A percentile compares a stretch with the other conserved stretches of the same genome.
phyloP scores from a whole-genome alignment of 202 grass and related monocot genomes.

The Carex sylvatica region DNA sequence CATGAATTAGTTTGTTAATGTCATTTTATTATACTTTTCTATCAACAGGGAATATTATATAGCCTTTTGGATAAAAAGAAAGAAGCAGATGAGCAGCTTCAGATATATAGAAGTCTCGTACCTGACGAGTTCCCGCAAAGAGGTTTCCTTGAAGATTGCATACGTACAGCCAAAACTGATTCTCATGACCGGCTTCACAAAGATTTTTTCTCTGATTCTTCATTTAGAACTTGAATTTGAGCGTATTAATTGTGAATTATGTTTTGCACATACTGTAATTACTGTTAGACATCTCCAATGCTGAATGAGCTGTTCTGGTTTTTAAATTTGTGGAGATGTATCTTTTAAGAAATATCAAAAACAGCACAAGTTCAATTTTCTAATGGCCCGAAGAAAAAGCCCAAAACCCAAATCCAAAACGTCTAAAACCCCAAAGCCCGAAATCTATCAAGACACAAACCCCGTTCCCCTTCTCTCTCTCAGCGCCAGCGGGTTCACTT shows the following conservation, averaged over 20 bases:
- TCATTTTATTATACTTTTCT: neutral
- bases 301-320: no score
- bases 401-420: neutral
- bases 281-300: no score
- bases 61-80: constrained; percentile 72
- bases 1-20: neutral
- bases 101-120: constrained; percentile 65
- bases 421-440: neutral
- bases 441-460: neutral
- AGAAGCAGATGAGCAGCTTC: constrained; percentile 61
- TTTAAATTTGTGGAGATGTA: no score
- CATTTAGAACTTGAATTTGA: constrained; percentile 37
- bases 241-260: neutral
- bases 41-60: constrained; percentile 69
- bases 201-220: constrained; percentile 44
- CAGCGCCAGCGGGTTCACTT: no score
- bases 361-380: no score
- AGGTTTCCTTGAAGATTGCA: constrained; percentile 80
- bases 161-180: constrained; percentile 54
- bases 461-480: no score
- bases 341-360: no score
- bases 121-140: constrained; percentile 86
- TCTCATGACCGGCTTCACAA: constrained; percentile 44
- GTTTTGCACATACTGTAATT: no score
- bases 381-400: neutral